Evolutionary conservation across 768 basidiomycete genomes (phyloP), one percentile per base, ranked within the genome.

Genomic region (Mycena leptocephala): DNA sequence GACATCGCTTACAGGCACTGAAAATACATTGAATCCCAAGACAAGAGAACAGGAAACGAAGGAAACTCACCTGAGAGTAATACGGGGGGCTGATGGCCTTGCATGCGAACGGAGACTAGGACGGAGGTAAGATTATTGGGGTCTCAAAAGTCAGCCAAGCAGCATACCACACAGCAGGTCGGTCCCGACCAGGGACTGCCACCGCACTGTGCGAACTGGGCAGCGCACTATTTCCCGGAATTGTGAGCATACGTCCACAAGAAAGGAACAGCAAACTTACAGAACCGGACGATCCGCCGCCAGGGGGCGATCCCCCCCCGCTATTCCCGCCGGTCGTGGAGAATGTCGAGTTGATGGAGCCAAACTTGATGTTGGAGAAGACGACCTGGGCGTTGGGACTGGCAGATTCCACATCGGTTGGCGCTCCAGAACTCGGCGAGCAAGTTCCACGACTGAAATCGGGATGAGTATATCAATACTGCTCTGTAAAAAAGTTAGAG

Each of bases 301-400:
- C 53, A 30, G 43, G 43, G 14, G 53, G n/a, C n/a, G n/a, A n/a
- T n/a, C n/a, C n/a, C n/a, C n/a, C n/a, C n/a, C n/a, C n/a, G n/a
- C n/a, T n/a, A n/a, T n/a, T n/a, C n/a, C n/a, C n/a, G n/a, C n/a
- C n/a, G n/a, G n/a, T 55, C 26, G 13, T 14, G 24, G 53, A 30
- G 69, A 70, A 70, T 26, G 69, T 70, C 69, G 69, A 70, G 33
- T 58, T 58, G 69, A 70, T 61, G 58, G 43, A 35, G 51, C 70
- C 70, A n/a, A 63, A 72, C 61, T 64, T 72, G 62, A 72, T 72
- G 70, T 72, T 72, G 33, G 70, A 72, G 46, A 37, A 72, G n/a
- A n/a, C n/a, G n/a, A n/a, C n/a, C n/a, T n/a, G n/a, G n/a, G n/a
- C n/a, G n/a, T n/a, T n/a, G n/a, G 70, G 22, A 41, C 56, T 70